Base-by-base conservation (phyloP, 176 grass and related monocot genomes). In the Zizania latifolia region DNA sequence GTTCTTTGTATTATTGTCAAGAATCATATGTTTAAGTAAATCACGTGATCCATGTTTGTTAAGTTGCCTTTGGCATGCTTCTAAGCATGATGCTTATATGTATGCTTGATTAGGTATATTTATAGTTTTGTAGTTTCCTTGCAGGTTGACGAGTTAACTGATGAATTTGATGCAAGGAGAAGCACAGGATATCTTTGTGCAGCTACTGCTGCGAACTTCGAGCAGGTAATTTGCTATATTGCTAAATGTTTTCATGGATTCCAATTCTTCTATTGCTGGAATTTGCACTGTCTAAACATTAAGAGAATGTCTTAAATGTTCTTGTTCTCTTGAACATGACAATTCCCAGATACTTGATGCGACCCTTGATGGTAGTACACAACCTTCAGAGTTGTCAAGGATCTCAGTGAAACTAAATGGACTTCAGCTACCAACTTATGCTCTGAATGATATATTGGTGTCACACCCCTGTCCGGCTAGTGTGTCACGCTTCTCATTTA, bases 161-260 rank as follows among this genome's bases (percentile, higher is more conserved):
- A 98, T 36, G 74, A 91, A 70, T 98, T 98, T 75, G 94, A 98
- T 89, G 94, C 94, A 24, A 87, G 81, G 69, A 91, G 91, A 80
- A 98, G 94, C 76, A 98, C 91, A 27, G 94, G 94, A 21, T 93
- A 92, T 83, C 91, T 98, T 32, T 98, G 94, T 83, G 91, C 90
- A 81, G 88, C 91, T 58, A 92, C 91, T 21, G 82, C 58, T 58
- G 50, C 66, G 26, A 92, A 87, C 78, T 98, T 98, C 83, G 91
- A 98, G 75, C 81, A 94, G 88, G 94, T 89, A 75, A 58, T 16
- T 63, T 64, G 13, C 26, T 44, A 53, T 44, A 53, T 69, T 56
- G 29, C 24, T 24, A 58, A 51, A 9, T 79, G 1, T 33, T 70
- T 68, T 68, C 26, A 46, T 61, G 24, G 36, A 54, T 30, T 14